Conservation (phyloP, 1,139 yeast genomes). For the Sugiyamaella neomexicana region DNA sequence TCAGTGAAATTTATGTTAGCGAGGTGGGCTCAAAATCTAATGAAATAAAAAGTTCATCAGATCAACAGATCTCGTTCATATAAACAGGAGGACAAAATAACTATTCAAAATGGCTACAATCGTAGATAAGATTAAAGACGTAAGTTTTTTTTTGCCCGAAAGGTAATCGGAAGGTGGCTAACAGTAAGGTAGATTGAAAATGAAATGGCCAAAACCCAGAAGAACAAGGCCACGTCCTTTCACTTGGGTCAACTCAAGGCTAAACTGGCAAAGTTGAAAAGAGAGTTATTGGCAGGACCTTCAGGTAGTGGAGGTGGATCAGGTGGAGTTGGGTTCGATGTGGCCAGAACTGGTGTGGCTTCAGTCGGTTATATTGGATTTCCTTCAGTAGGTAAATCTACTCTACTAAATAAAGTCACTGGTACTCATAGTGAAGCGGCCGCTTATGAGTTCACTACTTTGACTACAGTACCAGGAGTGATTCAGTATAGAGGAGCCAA, state of each 20-base stretch:
- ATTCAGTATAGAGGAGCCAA: constrained; percentile 96
- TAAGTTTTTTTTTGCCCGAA: constrained; percentile 19
- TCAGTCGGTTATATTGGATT: constrained; percentile 97
- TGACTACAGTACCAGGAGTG: constrained; percentile 96
- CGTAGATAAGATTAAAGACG: constrained; percentile 57
- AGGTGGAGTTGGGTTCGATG: constrained; percentile 90
- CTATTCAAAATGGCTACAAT: constrained; percentile 63
- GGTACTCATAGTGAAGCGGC: constrained; percentile 98
- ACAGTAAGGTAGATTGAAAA: constrained; percentile 82
- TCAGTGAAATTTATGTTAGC: not conserved
- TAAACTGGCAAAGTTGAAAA: constrained; percentile 87
- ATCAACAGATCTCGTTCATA: not conserved
- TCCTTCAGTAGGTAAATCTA: constrained; percentile 94
- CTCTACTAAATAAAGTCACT: constrained; percentile 80
- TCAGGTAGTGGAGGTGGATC: constrained; percentile 85
- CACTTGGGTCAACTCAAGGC: constrained; percentile 98
- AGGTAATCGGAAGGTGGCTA: too few species aligned
- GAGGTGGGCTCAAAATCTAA: constrained; percentile 6
- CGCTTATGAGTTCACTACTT: constrained; percentile 94
- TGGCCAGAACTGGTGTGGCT: constrained; percentile 96
- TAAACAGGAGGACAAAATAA: not conserved
- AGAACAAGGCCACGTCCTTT: constrained; percentile 92
- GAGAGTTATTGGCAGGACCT: constrained; percentile 83
- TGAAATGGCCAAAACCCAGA: constrained; percentile 93
- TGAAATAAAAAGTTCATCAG: not conserved